Conservation (phyloP, 495 filamentous ascomycete species). For the Polyplosphaeria fusca region DNA sequence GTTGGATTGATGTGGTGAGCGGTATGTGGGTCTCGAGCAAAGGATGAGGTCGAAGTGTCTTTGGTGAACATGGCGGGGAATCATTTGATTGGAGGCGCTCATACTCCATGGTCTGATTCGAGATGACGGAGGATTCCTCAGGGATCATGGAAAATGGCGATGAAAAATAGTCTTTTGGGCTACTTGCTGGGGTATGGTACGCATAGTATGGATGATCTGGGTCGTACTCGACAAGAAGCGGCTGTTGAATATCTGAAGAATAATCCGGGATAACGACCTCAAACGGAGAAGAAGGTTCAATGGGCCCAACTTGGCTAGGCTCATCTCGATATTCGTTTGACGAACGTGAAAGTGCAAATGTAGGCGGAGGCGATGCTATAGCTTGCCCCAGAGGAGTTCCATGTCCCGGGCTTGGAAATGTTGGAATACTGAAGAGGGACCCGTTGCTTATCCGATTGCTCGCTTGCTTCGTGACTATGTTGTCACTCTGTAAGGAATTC, state of each 20-base stretch:
- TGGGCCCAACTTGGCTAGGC: not conserved
- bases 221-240: conserved; percentile 6
- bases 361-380: conserved; percentile 24
- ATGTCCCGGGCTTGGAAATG: conserved; percentile 36
- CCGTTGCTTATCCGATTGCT: conserved; percentile 11
- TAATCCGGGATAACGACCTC: not conserved
- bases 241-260: not conserved
- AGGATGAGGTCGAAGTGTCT: conserved; percentile 25
- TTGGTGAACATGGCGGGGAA: conserved; percentile 38
- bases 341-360: conserved; percentile 33
- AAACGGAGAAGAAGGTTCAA: conserved; percentile 16
- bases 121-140: conserved; percentile 4
- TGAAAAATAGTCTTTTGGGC: conserved; percentile 6
- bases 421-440: conserved; percentile 33
- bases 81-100: conserved; percentile 22
- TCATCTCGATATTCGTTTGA: conserved; percentile 21
- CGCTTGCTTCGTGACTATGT: not conserved
- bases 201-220: conserved; percentile 7
- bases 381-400: conserved; percentile 3
- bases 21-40: not conserved
- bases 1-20: not conserved
- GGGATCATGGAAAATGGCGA: conserved; percentile 25
- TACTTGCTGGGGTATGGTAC: conserved; percentile 5
- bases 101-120: conserved; percentile 4
- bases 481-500: not conserved